Evolutionary conservation across 768 basidiomycete genomes (phyloP).

Genomic region (Hysterangium stoloniferum): DNA sequence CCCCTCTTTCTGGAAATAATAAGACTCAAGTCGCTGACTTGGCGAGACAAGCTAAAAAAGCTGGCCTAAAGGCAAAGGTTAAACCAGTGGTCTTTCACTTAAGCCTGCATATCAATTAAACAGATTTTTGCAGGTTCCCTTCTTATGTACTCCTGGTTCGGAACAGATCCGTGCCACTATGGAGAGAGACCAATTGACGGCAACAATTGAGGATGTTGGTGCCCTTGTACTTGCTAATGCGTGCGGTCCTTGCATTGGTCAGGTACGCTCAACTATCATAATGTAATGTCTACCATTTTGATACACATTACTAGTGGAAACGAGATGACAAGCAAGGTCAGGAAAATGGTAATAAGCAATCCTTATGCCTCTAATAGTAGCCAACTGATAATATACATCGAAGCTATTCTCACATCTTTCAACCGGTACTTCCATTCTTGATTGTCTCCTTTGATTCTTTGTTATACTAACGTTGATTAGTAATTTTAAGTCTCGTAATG

Average conservation of each 20-base stretch:
- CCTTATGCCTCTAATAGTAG: conserved; percentile 2
- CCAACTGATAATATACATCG: conserved; percentile 8
- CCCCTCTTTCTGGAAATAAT: neutral
- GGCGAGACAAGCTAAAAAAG: conserved; percentile 80
- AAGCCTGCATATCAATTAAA: too few relatives aligned
- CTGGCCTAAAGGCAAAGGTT: conserved; percentile 72
- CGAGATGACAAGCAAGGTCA: conserved; percentile 80
- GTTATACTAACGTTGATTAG: conserved; percentile 22
- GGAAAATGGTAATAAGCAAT: conserved; percentile 75
- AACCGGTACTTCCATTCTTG: conserved; percentile 55
- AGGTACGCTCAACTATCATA: conserved; percentile 36
- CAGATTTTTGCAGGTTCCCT: conserved; percentile 59
- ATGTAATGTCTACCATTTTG: conserved; percentile 1
- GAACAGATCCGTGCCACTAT: conserved; percentile 98
- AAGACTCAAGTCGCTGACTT: conserved; percentile 90
- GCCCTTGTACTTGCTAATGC: conserved; percentile 94
- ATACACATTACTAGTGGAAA: conserved; percentile 61
- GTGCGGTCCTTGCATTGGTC: conserved; percentile 98
- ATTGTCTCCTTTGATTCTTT: neutral
- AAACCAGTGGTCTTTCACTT: too few relatives aligned
- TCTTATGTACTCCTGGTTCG: conserved; percentile 84
- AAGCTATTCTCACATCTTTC: conserved; percentile 95
- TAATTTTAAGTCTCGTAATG: conserved; percentile 92
- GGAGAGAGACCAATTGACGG: conserved; percentile 86
- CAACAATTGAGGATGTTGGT: conserved; percentile 79